phyloP scores from a whole-genome alignment of 2,329 filamentous ascomycete genomes.

The Colletotrichum tanaceti region DNA sequence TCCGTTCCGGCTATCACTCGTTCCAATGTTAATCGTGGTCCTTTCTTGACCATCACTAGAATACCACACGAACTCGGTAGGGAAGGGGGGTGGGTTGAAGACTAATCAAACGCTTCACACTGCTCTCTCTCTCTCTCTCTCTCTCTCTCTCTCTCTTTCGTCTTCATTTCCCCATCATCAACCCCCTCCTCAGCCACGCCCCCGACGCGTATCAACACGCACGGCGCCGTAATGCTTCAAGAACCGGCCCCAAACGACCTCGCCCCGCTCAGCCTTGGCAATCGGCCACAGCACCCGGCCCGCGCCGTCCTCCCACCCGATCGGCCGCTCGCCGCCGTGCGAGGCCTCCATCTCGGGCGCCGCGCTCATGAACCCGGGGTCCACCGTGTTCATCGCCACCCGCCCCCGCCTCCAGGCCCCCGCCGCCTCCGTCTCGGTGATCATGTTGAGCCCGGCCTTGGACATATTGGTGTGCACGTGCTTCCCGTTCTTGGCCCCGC shows the following conservation, averaged over 20 bases:
- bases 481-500: constrained; percentile 46
- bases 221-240: constrained; percentile 15
- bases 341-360: constrained; percentile 47
- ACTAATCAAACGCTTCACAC: too few relatives aligned
- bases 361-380: constrained; percentile 54
- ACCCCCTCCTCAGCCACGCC: neutral
- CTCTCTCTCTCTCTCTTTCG: too few relatives aligned
- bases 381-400: constrained; percentile 53
- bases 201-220: neutral
- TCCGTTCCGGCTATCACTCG: too few relatives aligned
- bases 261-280: neutral
- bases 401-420: constrained; percentile 46
- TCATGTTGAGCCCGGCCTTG: constrained; percentile 55
- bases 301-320: constrained; percentile 53
- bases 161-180: too few relatives aligned
- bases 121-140: too few relatives aligned
- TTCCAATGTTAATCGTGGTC: too few relatives aligned
- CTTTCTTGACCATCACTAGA: too few relatives aligned
- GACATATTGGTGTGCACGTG: constrained; percentile 56
- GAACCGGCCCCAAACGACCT: constrained; percentile 6
- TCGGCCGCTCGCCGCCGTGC: constrained; percentile 46
- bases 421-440: constrained; percentile 52
- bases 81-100: too few relatives aligned
- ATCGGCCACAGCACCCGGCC: constrained; percentile 52
- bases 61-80: too few relatives aligned